Conservation (phyloP, 2,329 filamentous ascomycete species). For the Dactylellina haptotyla region DNA sequence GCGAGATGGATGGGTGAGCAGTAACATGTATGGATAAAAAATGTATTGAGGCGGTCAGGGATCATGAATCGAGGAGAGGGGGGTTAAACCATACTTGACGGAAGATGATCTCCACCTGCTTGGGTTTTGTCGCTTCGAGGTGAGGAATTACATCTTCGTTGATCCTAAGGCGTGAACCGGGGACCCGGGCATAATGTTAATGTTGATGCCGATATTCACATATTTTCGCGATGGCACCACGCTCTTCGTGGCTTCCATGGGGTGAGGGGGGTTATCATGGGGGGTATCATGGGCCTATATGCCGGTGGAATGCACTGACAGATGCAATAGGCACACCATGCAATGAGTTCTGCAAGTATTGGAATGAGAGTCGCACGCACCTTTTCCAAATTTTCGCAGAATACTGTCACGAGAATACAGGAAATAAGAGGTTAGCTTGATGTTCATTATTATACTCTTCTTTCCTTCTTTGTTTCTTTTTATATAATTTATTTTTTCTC, state of each 20-base stretch:
- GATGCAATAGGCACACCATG: conserved; percentile 9
- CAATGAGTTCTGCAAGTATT: background rate
- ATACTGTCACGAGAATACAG: conserved; percentile 31
- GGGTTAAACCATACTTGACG: conserved; percentile 41
- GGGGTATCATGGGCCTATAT: background rate
- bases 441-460: too few relatives aligned
- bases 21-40: conserved; percentile 38
- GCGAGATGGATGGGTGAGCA: conserved; percentile 31
- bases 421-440: conserved; percentile 28
- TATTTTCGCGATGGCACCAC: conserved; percentile 1
- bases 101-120: conserved; percentile 53
- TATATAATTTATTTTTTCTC: background rate
- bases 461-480: conserved; percentile 11
- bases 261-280: background rate
- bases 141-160: conserved; percentile 53
- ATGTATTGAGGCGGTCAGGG: conserved; percentile 34
- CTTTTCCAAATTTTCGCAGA: conserved; percentile 53
- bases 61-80: conserved; percentile 7
- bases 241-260: background rate
- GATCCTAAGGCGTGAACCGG: conserved; percentile 40
- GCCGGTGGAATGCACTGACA: conserved; percentile 11
- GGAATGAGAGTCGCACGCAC: conserved; percentile 26
- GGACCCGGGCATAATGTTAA: conserved; percentile 6
- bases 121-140: conserved; percentile 44
- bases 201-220: background rate